Base-by-base conservation (phyloP, 768 basidiomycete genomes). In the Fomitopsis serialis region DNA sequence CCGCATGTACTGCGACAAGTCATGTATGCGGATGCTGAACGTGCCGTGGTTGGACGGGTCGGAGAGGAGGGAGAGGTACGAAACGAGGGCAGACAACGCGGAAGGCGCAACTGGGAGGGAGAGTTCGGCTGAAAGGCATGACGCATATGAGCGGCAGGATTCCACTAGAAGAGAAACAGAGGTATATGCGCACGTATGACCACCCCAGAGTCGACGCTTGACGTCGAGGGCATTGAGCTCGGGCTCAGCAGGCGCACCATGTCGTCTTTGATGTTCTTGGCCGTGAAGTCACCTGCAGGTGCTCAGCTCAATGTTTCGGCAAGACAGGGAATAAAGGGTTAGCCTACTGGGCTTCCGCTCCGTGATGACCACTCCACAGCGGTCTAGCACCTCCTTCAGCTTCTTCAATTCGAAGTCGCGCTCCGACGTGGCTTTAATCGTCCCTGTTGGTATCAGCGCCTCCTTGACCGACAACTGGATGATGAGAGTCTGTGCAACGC, bases 381-480 rank as follows among this genome's bases (percentile, higher is more conserved):
- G 78, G 53, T 98, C 96, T 42, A 98, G 70, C 10, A 98, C 82
- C 4, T 85, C 84, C 60, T 83, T 84, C 36, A 98, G 74, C 68
- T 96, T 97, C 58, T 85, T 84, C 34, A 97, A 71, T 58, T 98
- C 96, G 51, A 94, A 74, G 63, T 98, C 93, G 23, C 87, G 81
- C 64, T 90, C 87, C 0, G 87, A 87, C 2, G 73, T 82, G 0
- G 87, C 88, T 36, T 82, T 78, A 0, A 73, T 71, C 5, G 89
- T 87, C n/a, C 87, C 87, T 0, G 81, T 82, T 1, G 88, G 76
- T 40, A 98, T 74, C 50, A 98, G 78, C 2, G 92, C 93, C 69
- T 99, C 97, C 66, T 98, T 98, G n/a, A 93, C 91, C 0, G 92
- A 94, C 2, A 98, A 80, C 66, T 99, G 97, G 54, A 98, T 98